Percentiles rank a stretch among this genome's conserved stretches.
Evolutionary conservation across 2,329 filamentous ascomycete species (phyloP).

Genomic region (Parascedosporium putredinis): DNA sequence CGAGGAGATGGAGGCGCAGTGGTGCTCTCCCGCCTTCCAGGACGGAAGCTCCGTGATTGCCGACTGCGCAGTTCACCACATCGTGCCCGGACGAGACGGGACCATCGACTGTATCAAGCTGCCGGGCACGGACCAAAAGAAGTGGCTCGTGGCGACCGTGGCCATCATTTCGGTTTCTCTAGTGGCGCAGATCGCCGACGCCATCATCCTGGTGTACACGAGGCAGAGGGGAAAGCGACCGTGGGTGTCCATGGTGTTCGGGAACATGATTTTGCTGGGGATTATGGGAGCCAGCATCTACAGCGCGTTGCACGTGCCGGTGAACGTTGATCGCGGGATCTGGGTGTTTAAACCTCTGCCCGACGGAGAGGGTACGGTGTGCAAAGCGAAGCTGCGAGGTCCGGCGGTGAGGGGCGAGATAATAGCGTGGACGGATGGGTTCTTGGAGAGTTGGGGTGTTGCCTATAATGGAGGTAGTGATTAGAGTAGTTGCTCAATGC

Average conservation of each 20-base stretch:
- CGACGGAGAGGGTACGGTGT: constrained; percentile 6
- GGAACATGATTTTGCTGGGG: constrained; percentile 8
- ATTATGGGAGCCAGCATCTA: constrained; percentile 7
- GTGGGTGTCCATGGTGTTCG: constrained; percentile 12
- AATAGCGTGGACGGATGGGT: constrained; percentile 5
- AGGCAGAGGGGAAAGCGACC: constrained; percentile 10
- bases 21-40: constrained; percentile 13
- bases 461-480: constrained; percentile 1
- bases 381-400: constrained; percentile 1
- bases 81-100: constrained; percentile 8
- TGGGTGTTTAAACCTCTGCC: constrained; percentile 11
- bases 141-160: constrained; percentile 12
- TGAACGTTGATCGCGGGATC: background rate
- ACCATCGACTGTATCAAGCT: constrained; percentile 11
- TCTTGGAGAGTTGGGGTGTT: constrained; percentile 3
- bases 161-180: constrained; percentile 9
- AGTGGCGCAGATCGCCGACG: constrained; percentile 8
- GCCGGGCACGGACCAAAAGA: constrained; percentile 9
- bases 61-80: constrained; percentile 6
- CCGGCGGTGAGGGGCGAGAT: constrained; percentile 6
- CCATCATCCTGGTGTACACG: constrained; percentile 9
- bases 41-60: constrained; percentile 7
- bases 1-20: constrained; percentile 8
- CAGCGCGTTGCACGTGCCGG: constrained; percentile 7
- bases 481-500: too few species aligned